Conservation (phyloP, 345 rosid genomes). For the Dimocarpus longan region DNA sequence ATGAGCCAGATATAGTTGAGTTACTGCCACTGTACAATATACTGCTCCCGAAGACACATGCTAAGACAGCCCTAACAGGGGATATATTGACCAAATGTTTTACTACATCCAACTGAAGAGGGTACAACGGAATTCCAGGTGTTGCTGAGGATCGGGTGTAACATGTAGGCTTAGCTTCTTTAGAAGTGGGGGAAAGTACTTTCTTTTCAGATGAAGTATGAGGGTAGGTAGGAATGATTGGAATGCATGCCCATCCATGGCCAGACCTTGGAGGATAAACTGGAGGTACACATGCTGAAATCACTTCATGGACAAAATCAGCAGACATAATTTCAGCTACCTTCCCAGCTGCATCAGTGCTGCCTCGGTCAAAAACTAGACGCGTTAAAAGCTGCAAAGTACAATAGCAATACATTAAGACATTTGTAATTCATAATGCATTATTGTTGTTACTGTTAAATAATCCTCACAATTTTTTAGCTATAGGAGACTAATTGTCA, state of each 20-base stretch:
- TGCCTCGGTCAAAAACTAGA: constrained; percentile 89
- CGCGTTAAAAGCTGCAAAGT: constrained; percentile 89
- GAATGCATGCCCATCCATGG: constrained; percentile 98
- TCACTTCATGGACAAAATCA: constrained; percentile 97
- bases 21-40: constrained; percentile 75
- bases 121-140: constrained; percentile 80
- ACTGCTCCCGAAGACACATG: constrained; percentile 95
- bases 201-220: constrained; percentile 60
- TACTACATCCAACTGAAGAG: constrained; percentile 89
- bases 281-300: constrained; percentile 97
- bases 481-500: background rate
- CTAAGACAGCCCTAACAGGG: constrained; percentile 91
- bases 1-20: constrained; percentile 67
- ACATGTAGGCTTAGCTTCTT: constrained; percentile 76
- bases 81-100: constrained; percentile 93
- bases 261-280: constrained; percentile 96
- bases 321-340: constrained; percentile 95
- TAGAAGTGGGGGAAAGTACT: constrained; percentile 64
- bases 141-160: constrained; percentile 69
- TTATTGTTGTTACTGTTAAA: background rate
- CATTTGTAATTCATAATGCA: background rate
- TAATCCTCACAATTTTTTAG: background rate
- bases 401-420: constrained; percentile 31
- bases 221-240: constrained; percentile 60
- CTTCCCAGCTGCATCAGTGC: constrained; percentile 96